These are phyloP conservation scores for Neurospora sp. DNA, from an alignment of 495 filamentous ascomycete genomes.

Conservation along the genomic window DNA sequence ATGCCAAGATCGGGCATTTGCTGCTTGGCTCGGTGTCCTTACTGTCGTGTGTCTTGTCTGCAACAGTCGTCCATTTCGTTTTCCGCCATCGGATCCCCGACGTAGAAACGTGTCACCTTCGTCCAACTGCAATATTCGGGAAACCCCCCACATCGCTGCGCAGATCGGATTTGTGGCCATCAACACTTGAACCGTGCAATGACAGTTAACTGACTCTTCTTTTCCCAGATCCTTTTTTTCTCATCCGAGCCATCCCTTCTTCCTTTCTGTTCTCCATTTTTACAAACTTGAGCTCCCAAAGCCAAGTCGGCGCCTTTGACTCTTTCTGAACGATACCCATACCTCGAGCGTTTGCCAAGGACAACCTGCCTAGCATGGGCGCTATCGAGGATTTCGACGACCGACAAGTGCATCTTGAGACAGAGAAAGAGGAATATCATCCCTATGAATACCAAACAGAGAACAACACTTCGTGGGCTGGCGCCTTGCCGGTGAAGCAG, in stretches of 20 bases:
- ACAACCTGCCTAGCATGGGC: slow-evolving; percentile 49
- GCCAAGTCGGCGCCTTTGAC: background rate
- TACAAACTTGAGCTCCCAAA: background rate
- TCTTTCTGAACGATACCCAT: slow-evolving; percentile 1
- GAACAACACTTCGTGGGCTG: slow-evolving; percentile 90
- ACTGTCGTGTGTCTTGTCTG: background rate
- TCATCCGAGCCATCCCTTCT: background rate
- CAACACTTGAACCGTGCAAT: background rate
- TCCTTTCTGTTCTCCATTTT: background rate
- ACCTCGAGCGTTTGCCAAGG: slow-evolving; percentile 14
- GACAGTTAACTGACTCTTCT: background rate
- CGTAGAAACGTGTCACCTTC: background rate
- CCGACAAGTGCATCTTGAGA: slow-evolving; percentile 41
- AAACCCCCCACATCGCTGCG: background rate
- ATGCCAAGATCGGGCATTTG: background rate
- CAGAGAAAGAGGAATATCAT: slow-evolving; percentile 42
- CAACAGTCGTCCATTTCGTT: background rate
- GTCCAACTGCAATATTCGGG: background rate
- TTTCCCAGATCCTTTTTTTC: background rate
- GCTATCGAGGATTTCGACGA: slow-evolving; percentile 47
- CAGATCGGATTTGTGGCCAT: background rate
- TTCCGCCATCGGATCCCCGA: background rate
- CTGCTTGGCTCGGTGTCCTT: background rate
- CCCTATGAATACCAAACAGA: slow-evolving; percentile 78
- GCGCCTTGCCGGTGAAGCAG: slow-evolving; percentile 91